Evolutionary conservation across 78 protist species (phyloP).

Genomic region (Tieghemostelium lacteum): DNA sequence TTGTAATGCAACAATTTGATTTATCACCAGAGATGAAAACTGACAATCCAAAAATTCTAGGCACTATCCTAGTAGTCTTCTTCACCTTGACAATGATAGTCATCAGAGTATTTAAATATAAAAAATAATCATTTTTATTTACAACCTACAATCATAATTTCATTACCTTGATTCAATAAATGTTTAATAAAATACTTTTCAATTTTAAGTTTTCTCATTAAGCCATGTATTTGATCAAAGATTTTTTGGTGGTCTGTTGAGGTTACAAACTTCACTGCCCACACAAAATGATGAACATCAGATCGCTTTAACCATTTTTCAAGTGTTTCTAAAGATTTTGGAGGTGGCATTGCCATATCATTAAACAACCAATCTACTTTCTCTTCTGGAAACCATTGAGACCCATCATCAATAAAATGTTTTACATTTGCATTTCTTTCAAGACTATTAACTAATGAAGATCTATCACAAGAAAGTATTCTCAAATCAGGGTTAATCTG

Average conservation of each 20-base stretch:
- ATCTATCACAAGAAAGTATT: slow-evolving; percentile 4
- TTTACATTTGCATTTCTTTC: not conserved
- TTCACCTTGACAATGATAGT: slow-evolving; percentile 1
- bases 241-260: not conserved
- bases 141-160: slow-evolving; percentile 45
- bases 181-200: slow-evolving; percentile 18
- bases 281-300: slow-evolving; percentile 4
- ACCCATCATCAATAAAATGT: slow-evolving; percentile 16
- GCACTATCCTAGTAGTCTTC: not conserved
- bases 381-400: not conserved
- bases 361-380: slow-evolving; percentile 37
- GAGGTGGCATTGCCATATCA: slow-evolving; percentile 64
- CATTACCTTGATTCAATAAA: slow-evolving; percentile 65
- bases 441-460: not conserved
- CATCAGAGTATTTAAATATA: slow-evolving; percentile 35
- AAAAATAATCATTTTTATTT: slow-evolving; percentile 29
- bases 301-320: slow-evolving; percentile 26
- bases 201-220: slow-evolving; percentile 29
- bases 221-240: too few relatives aligned
- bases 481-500: not conserved
- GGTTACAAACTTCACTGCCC: slow-evolving; percentile 59
- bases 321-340: slow-evolving; percentile 15
- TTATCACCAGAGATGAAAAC: not conserved
- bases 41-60: not conserved
- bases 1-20: slow-evolving; percentile 41